These are phyloP conservation scores for Jatropha podagrica DNA, from an alignment of 441 rosid genomes.

Conservation along the genomic window DNA sequence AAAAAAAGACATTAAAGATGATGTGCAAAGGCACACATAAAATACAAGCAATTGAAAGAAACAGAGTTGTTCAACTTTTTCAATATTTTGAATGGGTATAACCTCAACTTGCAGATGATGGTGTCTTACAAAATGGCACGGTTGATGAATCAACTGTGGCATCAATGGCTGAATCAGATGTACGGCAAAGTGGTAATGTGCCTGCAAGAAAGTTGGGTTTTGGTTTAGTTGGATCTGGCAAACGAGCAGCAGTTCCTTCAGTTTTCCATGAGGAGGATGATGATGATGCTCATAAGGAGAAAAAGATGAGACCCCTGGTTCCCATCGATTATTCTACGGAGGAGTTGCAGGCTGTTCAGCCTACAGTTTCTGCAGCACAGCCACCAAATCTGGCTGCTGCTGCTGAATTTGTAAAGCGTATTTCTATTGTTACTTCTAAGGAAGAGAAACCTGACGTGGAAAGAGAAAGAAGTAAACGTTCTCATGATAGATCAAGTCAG, in stretches of 20 bases:
- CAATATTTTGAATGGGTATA: slow-evolving; percentile 4
- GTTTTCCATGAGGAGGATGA: slow-evolving; percentile 96
- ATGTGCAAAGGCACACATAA: background rate
- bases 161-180: slow-evolving; percentile 47
- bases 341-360: slow-evolving; percentile 84
- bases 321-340: slow-evolving; percentile 96
- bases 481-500: slow-evolving; percentile 67
- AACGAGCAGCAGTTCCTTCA: slow-evolving; percentile 85
- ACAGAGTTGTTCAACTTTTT: background rate
- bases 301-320: slow-evolving; percentile 94
- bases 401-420: slow-evolving; percentile 93
- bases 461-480: slow-evolving; percentile 77
- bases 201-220: slow-evolving; percentile 86
- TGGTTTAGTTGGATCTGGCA: slow-evolving; percentile 96
- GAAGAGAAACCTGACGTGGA: slow-evolving; percentile 74
- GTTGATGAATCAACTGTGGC: slow-evolving; percentile 46
- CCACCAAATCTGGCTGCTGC: slow-evolving; percentile 90
- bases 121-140: slow-evolving; percentile 53
- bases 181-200: slow-evolving; percentile 46
- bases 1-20: background rate
- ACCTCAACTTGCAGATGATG: slow-evolving; percentile 44
- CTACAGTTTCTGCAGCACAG: slow-evolving; percentile 55
- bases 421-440: slow-evolving; percentile 63
- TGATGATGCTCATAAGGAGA: slow-evolving; percentile 82
- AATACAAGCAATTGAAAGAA: background rate